Evolutionary conservation across 176 grass and related monocot genomes (phyloP).

Genomic region (Oryza glumipatula): DNA sequence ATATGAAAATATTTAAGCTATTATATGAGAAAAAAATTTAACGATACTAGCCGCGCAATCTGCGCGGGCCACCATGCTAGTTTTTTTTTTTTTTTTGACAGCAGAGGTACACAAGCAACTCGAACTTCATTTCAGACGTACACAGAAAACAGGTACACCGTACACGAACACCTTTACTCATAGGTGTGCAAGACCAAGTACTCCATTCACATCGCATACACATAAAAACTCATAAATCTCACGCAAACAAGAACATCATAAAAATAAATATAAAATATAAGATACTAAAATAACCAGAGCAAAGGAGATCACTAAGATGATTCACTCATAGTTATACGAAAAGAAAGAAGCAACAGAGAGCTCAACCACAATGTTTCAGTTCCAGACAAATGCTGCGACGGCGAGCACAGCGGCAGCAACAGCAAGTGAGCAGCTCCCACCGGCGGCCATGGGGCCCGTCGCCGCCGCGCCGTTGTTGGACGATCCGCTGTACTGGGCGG

Average conservation of each 20-base stretch:
- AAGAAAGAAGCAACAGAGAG: background rate
- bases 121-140: background rate
- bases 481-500: background rate
- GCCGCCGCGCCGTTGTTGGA: background rate
- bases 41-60: too few relatives aligned
- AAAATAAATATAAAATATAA: background rate
- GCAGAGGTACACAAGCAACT: background rate
- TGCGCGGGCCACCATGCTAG: too few relatives aligned
- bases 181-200: too few relatives aligned
- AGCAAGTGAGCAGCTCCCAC: background rate
- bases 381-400: slow-evolving; percentile 28
- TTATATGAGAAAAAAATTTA: too few relatives aligned
- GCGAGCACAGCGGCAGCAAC: background rate
- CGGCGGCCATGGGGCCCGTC: background rate
- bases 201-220: too few relatives aligned
- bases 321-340: background rate
- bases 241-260: background rate
- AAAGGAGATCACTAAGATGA: background rate
- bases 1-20: too few relatives aligned
- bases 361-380: background rate
- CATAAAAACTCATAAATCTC: background rate
- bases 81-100: background rate
- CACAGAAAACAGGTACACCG: too few relatives aligned
- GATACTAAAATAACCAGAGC: background rate
- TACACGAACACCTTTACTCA: too few relatives aligned